Conservation (phyloP, 164 flowering plant genomes). For the Annona cherimola region DNA sequence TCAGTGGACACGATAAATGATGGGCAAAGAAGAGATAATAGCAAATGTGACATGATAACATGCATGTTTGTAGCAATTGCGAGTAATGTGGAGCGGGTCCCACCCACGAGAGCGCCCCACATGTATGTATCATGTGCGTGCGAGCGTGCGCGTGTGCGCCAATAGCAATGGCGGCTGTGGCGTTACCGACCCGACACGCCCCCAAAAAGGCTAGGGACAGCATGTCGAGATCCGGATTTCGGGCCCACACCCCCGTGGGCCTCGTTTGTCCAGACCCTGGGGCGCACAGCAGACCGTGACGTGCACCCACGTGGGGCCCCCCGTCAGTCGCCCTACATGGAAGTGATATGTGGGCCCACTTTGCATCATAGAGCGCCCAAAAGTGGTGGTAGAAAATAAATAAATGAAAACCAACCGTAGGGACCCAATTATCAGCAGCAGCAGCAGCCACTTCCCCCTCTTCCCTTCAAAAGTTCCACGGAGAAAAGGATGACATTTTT, state of each 20-base stretch:
- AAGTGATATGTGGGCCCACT: slow-evolving; percentile 7
- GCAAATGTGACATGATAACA: too few relatives aligned
- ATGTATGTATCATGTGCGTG: slow-evolving; percentile 2
- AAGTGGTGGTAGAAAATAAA: slow-evolving; percentile 12
- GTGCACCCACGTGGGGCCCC: slow-evolving; percentile 23
- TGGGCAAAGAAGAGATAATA: too few relatives aligned
- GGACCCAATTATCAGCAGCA: slow-evolving; percentile 15
- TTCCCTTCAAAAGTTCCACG: not conserved
- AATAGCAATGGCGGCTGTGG: slow-evolving; percentile 29
- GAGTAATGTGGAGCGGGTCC: not conserved
- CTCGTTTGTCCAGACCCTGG: slow-evolving; percentile 31
- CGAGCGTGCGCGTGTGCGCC: slow-evolving; percentile 32
- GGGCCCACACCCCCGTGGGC: slow-evolving; percentile 11
- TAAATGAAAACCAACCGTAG: slow-evolving; percentile 17
- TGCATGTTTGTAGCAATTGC: too few relatives aligned
- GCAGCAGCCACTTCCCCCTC: not conserved
- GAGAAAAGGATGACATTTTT: not conserved
- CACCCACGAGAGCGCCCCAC: not conserved
- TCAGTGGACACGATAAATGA: too few relatives aligned
- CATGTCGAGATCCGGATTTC: slow-evolving; percentile 15
- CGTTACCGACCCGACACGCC: slow-evolving; percentile 7
- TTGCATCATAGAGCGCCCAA: not conserved
- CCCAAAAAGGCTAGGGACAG: slow-evolving; percentile 22
- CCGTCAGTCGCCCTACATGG: slow-evolving; percentile 13
- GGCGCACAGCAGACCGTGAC: slow-evolving; percentile 33